These are phyloP conservation scores for Kappamyces sp. DNA, from an alignment of 192 early-diverging fungal species.

Conservation along the genomic window DNA sequence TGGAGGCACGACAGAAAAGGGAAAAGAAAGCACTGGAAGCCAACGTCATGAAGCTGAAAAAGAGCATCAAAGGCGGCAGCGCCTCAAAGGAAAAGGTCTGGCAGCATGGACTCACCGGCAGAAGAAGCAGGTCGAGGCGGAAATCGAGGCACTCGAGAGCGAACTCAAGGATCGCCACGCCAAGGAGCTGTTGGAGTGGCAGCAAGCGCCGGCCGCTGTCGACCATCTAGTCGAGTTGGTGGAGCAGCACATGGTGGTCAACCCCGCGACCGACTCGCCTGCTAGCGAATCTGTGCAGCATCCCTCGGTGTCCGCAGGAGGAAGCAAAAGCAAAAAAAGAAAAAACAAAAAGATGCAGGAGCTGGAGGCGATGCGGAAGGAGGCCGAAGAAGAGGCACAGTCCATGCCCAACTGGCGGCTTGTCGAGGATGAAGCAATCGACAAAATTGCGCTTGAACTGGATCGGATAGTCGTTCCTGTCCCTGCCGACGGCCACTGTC, in stretches of 20 bases:
- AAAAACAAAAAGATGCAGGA: slow-evolving; percentile 39
- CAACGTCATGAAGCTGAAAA: slow-evolving; percentile 67
- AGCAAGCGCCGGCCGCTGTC: slow-evolving; percentile 2
- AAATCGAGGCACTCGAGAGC: slow-evolving; percentile 63
- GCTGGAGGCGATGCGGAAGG: slow-evolving; percentile 60
- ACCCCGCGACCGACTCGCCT: slow-evolving; percentile 1
- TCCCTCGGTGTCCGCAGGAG: neutral
- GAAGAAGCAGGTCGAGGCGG: slow-evolving; percentile 75
- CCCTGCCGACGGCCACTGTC: slow-evolving; percentile 85
- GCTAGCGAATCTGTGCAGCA: neutral
- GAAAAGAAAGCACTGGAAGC: slow-evolving; percentile 56
- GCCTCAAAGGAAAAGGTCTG: slow-evolving; percentile 65
- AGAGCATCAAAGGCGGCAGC: slow-evolving; percentile 55
- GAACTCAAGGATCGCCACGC: slow-evolving; percentile 58
- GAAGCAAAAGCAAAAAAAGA: slow-evolving; percentile 30
- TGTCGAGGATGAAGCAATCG: slow-evolving; percentile 66
- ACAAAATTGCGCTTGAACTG: slow-evolving; percentile 46
- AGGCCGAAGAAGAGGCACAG: slow-evolving; percentile 72
- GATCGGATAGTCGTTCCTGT: slow-evolving; percentile 52
- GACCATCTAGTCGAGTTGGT: slow-evolving; percentile 9
- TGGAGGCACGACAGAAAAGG: neutral
- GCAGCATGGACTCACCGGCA: slow-evolving; percentile 20
- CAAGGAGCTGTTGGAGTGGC: slow-evolving; percentile 44
- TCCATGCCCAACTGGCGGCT: slow-evolving; percentile 67
- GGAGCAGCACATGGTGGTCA: neutral